Evolutionary conservation across 2,329 filamentous ascomycete genomes (phyloP), one percentile per base, ranked within the genome.

Genomic region (Fusarium pilosicola): DNA sequence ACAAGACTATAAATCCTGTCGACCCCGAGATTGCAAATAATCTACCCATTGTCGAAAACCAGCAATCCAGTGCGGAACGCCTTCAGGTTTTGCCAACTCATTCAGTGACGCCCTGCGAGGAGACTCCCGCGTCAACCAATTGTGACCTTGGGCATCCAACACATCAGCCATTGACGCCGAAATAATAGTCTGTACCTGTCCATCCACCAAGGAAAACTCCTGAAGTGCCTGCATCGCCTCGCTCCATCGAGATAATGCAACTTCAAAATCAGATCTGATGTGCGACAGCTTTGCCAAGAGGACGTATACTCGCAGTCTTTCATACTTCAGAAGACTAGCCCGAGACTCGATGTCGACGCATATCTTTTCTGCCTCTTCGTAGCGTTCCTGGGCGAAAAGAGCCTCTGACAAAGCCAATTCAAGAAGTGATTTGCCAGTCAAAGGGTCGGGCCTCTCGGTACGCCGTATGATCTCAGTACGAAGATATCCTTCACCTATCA

Each of bases 181-280:
- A 46, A 74, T 73, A 9, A 74, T 70, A 24, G 61, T 64, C 12
- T 72, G 70, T 20, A 74, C 71, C 38, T 72, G 69, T 28, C 72
- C 72, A 36, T 74, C 70, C 10, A 74, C 61, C 11, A 74, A 49
- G 18, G 64, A 65, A 57, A 74, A 74, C 24, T 70, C 73, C n/a
- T 74, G 71, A 30, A 74, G 45, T 41, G 72, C 68, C 24, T 74
- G 68, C 72, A 74, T 73, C 17, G 72, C 72, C 38, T 74, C 72
- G 38, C 72, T 74, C 72, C 72, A 74, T 41, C 57, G 60, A n/a
- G 72, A 73, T 9, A 74, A 49, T 28, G 72, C 72, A 38, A 61
- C 45, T 30, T 75, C 72, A 22, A 62, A 55, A 24, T 74, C 72
- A 28, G 64, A 74, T 60, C 66, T 70, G 18, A 69, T 59, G 28